A percentile compares a stretch with the other conserved stretches of the same genome.
These are phyloP conservation scores for Alternaria triticina DNA, from an alignment of 2,329 filamentous ascomycete species.

Conservation along the genomic window DNA sequence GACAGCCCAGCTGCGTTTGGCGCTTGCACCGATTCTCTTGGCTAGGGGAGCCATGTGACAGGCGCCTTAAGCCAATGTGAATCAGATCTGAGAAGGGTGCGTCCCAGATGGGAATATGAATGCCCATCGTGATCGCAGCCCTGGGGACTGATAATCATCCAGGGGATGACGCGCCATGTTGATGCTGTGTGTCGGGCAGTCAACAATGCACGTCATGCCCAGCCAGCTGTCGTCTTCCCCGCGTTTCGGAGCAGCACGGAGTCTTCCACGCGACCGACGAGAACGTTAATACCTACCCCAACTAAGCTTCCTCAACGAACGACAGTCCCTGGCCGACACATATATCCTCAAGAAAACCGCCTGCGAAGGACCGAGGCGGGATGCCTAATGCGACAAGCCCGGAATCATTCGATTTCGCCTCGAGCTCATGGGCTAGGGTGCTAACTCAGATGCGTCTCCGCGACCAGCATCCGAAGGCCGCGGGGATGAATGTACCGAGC, in stretches of 20 bases:
- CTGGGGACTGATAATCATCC: constrained; percentile 1
- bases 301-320: background rate
- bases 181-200: constrained; percentile 1
- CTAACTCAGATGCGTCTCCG: constrained; percentile 1
- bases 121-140: constrained; percentile 15
- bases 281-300: background rate
- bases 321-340: background rate
- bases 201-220: constrained; percentile 13
- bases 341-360: background rate
- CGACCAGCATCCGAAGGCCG: constrained; percentile 22
- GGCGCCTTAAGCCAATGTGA: constrained; percentile 20
- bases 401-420: background rate
- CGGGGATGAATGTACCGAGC: constrained; percentile 43
- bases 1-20: constrained; percentile 31
- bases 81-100: constrained; percentile 12
- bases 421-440: background rate
- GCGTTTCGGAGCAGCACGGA: constrained; percentile 7
- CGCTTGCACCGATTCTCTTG: constrained; percentile 37
- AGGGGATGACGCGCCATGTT: constrained; percentile 17
- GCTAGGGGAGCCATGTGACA: constrained; percentile 38
- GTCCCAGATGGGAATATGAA: constrained; percentile 10
- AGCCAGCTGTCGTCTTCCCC: constrained; percentile 8
- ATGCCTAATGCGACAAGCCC: constrained; percentile 3
- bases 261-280: constrained; percentile 2
- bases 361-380: background rate